Conservation (phyloP, 2,329 filamentous ascomycete species). For the Colletotrichum falcatum region DNA sequence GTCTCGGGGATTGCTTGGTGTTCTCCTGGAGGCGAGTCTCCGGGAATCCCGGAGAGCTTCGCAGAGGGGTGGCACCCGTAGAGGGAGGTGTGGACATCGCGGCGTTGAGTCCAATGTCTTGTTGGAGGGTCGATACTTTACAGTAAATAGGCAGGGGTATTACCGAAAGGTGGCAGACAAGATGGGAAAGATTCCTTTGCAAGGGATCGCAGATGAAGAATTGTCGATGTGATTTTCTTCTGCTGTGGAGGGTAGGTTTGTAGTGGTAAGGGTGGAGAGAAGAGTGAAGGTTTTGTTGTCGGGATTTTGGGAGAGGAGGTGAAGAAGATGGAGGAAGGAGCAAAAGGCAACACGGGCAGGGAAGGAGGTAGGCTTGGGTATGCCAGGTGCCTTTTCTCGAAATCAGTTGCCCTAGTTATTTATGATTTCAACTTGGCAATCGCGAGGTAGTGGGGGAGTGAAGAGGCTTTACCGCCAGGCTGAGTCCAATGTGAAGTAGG, state of each 20-base stretch:
- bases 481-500: slow-evolving; percentile 6
- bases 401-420: neutral
- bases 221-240: slow-evolving; percentile 12
- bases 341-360: slow-evolving; percentile 8
- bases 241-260: slow-evolving; percentile 19
- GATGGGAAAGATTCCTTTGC: slow-evolving; percentile 36
- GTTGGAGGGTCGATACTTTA: slow-evolving; percentile 24
- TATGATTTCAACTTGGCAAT: neutral
- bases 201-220: slow-evolving; percentile 18
- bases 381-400: slow-evolving; percentile 3
- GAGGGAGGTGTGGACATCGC: slow-evolving; percentile 38
- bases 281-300: slow-evolving; percentile 12
- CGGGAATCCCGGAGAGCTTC: slow-evolving; percentile 35
- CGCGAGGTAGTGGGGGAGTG: neutral
- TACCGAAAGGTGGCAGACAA: slow-evolving; percentile 35
- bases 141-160: slow-evolving; percentile 35
- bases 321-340: slow-evolving; percentile 12
- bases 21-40: slow-evolving; percentile 42
- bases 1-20: slow-evolving; percentile 29
- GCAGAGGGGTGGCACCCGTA: slow-evolving; percentile 24
- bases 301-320: neutral
- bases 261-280: slow-evolving; percentile 22
- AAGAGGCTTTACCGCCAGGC: neutral
- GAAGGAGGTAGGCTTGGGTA: slow-evolving; percentile 26
- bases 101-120: slow-evolving; percentile 15